Evolutionary conservation across 495 filamentous ascomycete genomes (phyloP).

Genomic region (Aspergillus sparsus): DNA sequence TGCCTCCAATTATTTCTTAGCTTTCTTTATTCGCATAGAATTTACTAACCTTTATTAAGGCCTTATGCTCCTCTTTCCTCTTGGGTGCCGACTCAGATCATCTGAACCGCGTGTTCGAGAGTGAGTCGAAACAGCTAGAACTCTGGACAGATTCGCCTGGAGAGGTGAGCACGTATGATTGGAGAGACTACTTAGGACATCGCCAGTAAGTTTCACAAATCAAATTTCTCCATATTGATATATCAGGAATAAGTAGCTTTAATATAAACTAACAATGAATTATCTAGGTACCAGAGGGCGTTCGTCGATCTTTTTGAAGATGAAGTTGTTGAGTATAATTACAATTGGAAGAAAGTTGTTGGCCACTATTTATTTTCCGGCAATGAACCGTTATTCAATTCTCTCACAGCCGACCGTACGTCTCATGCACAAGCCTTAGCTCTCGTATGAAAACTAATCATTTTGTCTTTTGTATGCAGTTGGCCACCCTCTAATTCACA

Average conservation of each 20-base stretch:
- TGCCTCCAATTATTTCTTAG: background rate
- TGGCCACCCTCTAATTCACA: constrained; percentile 84
- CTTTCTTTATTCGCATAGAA: background rate
- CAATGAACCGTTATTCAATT: constrained; percentile 74
- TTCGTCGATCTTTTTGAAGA: constrained; percentile 94
- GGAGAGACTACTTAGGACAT: constrained; percentile 80
- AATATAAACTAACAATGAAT: constrained; percentile 4
- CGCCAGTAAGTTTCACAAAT: constrained; percentile 47
- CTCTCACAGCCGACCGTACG: constrained; percentile 75
- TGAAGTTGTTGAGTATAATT: constrained; percentile 68
- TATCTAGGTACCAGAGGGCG: constrained; percentile 76
- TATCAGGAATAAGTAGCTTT: background rate
- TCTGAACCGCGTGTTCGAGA: constrained; percentile 77
- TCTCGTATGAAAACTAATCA: background rate
- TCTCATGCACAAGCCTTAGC: constrained; percentile 18
- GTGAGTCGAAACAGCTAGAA: constrained; percentile 67
- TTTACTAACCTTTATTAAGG: constrained; percentile 32
- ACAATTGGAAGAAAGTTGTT: constrained; percentile 81
- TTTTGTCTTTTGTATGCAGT: constrained; percentile 49
- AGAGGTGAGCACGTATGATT: constrained; percentile 79
- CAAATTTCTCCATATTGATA: background rate
- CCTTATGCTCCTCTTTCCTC: constrained; percentile 78
- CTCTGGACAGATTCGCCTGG: constrained; percentile 83
- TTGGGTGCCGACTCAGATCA: constrained; percentile 72
- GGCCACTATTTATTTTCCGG: constrained; percentile 74